A percentile compares a stretch with the other conserved stretches of the same genome.
These are phyloP conservation scores for Lentithecium fluviatile DNA, from an alignment of 495 filamentous ascomycete genomes.

Conservation along the genomic window DNA sequence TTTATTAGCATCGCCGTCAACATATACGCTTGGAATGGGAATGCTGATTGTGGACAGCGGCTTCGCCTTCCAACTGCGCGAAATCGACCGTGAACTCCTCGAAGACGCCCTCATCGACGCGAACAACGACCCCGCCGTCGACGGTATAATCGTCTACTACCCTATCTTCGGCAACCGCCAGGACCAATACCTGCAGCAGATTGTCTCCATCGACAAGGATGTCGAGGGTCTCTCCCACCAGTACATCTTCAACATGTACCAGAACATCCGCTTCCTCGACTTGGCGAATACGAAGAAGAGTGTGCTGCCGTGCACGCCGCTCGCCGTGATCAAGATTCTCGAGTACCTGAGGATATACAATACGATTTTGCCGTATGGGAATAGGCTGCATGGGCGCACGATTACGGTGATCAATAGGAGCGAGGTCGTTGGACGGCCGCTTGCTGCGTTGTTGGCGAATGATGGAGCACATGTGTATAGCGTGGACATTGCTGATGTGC, in stretches of 20 bases:
- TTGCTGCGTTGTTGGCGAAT: conserved; percentile 94
- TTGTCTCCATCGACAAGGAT: conserved; percentile 85
- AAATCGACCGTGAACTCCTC: conserved; percentile 78
- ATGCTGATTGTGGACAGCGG: conserved; percentile 56
- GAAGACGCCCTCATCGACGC: conserved; percentile 82
- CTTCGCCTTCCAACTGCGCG: conserved; percentile 79
- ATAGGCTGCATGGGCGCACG: conserved; percentile 83
- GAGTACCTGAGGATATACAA: conserved; percentile 96
- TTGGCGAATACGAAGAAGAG: conserved; percentile 76
- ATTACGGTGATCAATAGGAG: conserved; percentile 93
- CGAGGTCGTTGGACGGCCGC: conserved; percentile 89
- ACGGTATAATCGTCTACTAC: conserved; percentile 98
- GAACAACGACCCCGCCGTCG: conserved; percentile 71
- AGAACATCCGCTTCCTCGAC: conserved; percentile 94
- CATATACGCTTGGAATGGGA: background rate
- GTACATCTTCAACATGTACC: conserved; percentile 99
- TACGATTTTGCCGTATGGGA: conserved; percentile 89
- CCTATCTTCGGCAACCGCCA: conserved; percentile 88
- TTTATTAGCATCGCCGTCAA: background rate
- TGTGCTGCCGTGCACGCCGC: conserved; percentile 90
- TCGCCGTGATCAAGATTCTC: conserved; percentile 93
- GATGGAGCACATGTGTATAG: conserved; percentile 94
- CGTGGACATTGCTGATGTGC: conserved; percentile 88
- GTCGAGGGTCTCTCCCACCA: conserved; percentile 92
- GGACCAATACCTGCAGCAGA: conserved; percentile 92